These are phyloP conservation scores for Wickerhamiella qilinensis DNA, from an alignment of 805 yeast genomes.

Conservation along the genomic window DNA sequence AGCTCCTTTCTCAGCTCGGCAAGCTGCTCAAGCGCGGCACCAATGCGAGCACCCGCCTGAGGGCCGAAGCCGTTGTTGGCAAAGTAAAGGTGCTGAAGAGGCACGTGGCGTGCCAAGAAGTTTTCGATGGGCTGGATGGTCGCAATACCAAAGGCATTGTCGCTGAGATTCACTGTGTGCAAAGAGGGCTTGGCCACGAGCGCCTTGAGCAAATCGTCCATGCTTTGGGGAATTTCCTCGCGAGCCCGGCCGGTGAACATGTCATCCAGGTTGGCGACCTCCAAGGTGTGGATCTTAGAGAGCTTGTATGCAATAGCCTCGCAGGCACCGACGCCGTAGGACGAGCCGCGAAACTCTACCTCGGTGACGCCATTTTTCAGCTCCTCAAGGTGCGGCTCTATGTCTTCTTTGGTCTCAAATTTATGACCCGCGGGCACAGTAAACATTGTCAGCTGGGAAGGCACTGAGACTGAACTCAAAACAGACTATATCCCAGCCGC, in stretches of 20 bases:
- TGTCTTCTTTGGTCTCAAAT: conserved; percentile 56
- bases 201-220: conserved; percentile 56
- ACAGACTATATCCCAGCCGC: too few species aligned
- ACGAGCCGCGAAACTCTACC: conserved; percentile 80
- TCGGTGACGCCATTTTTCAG: conserved; percentile 32
- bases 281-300: conserved; percentile 27
- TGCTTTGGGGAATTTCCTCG: conserved; percentile 81
- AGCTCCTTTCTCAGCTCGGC: conserved; percentile 36
- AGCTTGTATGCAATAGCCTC: conserved; percentile 45
- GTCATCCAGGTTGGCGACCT: conserved; percentile 64
- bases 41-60: conserved; percentile 88
- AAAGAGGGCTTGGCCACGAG: conserved; percentile 53
- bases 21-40: conserved; percentile 62
- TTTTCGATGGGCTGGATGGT: conserved; percentile 80
- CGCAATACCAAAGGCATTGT: conserved; percentile 93
- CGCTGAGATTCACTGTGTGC: conserved; percentile 66
- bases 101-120: conserved; percentile 56
- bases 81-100: conserved; percentile 71
- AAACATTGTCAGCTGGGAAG: conserved; percentile 2
- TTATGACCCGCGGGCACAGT: conserved; percentile 24
- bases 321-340: conserved; percentile 85
- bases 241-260: conserved; percentile 88
- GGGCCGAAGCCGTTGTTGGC: conserved; percentile 99
- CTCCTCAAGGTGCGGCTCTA: conserved; percentile 50
- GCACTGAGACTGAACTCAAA: neutral